Evolutionary conservation across 805 yeast species (phyloP), one percentile per base, ranked within the genome.

Genomic region (Ogataea wickerhamii): DNA sequence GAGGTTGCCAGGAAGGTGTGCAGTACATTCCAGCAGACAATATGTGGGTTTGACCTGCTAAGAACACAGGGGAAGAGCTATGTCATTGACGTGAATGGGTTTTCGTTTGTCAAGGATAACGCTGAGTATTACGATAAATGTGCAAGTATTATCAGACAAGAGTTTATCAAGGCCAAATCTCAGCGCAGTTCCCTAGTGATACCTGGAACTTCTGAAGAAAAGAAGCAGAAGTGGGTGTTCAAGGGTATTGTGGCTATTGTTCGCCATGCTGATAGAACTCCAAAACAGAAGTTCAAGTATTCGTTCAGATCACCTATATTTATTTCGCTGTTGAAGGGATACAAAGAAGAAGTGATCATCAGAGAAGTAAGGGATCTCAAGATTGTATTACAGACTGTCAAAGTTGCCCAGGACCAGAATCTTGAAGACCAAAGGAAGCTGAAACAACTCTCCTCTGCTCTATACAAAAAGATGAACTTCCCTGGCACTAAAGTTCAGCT

Each of bases 251-350:
- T 93, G 8, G 74, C 84, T 13, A 94, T 91, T 20, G 82, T 93
- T 38, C 78, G 99, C 51, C 99, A 93, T 63, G 99, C 98, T 6
- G 99, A 93, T 60, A 77, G 99, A 59, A 93, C 99, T 0, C 99
- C 99, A 12, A 93, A 93, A 61, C 98, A 93, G 66, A 93, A 93
- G 61, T 87, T 93, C 68, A 93, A 93, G 59, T 94, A 87, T 63
- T 88, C 97, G 0, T 93, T 93, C 68, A 81, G 82, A 48, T 82
- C 95, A 2, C 89, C 87, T 5, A 72, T 87, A 8, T 93, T 93
- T 56, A 79, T 88, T 30, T 86, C 93, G 0, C 63, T 93, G 39
- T 67, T 93, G 48, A 91, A 91, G 61, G 98, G 97, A 3, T 95
- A 93, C 56, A 87, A 83, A 49, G 96, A 88, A 55, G 98, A 93